Evolutionary conservation across 1,284 basidiomycete species (phyloP), one percentile per base, ranked within the genome.

Genomic region (Trichosporon inkin): DNA sequence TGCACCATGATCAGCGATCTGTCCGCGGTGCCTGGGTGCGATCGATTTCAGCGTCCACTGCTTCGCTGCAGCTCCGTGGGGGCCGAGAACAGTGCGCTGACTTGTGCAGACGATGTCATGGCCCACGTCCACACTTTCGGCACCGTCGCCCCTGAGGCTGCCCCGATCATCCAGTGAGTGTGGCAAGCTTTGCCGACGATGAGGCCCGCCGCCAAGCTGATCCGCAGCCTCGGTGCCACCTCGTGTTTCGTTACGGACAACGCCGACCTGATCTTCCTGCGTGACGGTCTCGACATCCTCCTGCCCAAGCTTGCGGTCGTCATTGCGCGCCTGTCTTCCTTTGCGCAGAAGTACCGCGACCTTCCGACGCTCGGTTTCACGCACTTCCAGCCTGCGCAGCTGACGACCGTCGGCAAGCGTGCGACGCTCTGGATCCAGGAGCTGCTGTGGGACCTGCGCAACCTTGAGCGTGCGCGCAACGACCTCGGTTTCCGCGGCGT

Each of bases 231-330:
- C 38, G 95, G 96, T 53, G 95, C 95, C 40, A 99, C 95, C 7
- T 97, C 94, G 6, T 99, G 95, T 82, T 99, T 94, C 80, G 95
- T 99, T 52, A 99, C 95, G 32, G 95, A 99, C 80, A 97, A 97
- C 76, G 92, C 95, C 55, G 95, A 99, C 81, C 84, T 99, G 55
- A 98, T 98, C 79, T 98, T 99, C 82, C 83, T 99, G 34, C 90
- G 90, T 62, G 84, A 88, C 57, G 95, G 88, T 8, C 84, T 97
- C 53, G 86, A 87, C 28, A 85, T 92, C 72, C 84, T 98, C 65
- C 83, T 97, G 53, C 85, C 86, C 63, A 95, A 95, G 68, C 85
- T 99, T 19, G 89, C 89, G 1, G 82, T 92, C 28, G 86, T 98
- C 60, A 95, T 99, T 71, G 88, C 89, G 58, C 88, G 95, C 35